Percentiles rank a stretch among this genome's conserved stretches.
phyloP scores from a whole-genome alignment of 176 grass and related monocot genomes.

The Rhipidocladum racemiflorum region DNA sequence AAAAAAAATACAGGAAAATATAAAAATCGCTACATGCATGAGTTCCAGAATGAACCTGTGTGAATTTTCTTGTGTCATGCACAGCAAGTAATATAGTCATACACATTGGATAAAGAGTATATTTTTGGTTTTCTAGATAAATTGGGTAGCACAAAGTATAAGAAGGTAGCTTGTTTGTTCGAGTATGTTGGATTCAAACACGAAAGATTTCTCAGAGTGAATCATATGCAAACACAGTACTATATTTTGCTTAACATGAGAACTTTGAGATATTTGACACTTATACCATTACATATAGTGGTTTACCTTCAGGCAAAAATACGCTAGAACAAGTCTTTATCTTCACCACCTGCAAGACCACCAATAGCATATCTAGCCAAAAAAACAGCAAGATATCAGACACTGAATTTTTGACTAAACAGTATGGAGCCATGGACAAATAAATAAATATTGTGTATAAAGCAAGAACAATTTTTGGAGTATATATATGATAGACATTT shows the following conservation, averaged over 20 bases:
- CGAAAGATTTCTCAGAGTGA: neutral
- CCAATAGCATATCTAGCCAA: slow-evolving; percentile 89
- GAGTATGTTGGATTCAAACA: neutral
- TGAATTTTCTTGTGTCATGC: too few species aligned
- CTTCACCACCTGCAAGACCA: slow-evolving; percentile 94
- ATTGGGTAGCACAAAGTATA: neutral
- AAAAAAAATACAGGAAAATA: too few species aligned
- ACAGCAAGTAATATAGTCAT: too few species aligned
- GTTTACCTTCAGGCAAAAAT: too few species aligned
- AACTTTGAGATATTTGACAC: too few species aligned
- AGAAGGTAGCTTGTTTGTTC: neutral
- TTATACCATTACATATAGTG: too few species aligned
- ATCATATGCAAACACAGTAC: neutral
- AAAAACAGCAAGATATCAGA: slow-evolving; percentile 14
- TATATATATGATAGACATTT: too few species aligned
- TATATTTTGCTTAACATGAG: too few species aligned
- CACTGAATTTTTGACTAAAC: neutral
- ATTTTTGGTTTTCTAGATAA: neutral
- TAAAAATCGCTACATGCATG: too few species aligned
- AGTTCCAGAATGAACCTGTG: too few species aligned
- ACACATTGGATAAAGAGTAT: too few species aligned
- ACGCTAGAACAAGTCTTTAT: too few species aligned
- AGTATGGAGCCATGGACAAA: neutral
- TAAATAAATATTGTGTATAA: slow-evolving; percentile 1
- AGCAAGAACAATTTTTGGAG: neutral